Conservation (phyloP, 305 asterid genomes). For the Petunia hybrid region DNA sequence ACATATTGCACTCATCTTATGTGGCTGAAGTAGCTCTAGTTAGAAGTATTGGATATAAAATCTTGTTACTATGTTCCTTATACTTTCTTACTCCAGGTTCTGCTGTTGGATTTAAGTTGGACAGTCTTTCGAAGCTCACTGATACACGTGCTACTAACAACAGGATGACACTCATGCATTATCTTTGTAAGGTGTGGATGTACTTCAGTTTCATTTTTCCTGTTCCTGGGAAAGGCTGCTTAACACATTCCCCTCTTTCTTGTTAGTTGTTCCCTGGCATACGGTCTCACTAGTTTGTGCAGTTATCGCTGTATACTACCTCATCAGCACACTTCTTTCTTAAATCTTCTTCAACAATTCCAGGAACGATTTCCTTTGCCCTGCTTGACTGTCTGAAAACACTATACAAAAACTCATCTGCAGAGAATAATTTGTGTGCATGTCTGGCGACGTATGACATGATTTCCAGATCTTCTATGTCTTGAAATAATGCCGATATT, state of each 20-base stretch:
- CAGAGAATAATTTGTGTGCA: neutral
- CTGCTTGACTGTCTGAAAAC: neutral
- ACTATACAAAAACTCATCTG: neutral
- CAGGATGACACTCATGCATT: conserved; percentile 82
- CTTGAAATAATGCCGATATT: neutral
- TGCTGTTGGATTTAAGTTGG: conserved; percentile 80
- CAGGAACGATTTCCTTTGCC: neutral
- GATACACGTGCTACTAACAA: conserved; percentile 75
- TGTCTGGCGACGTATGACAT: neutral
- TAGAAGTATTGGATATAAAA: neutral
- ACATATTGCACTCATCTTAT: neutral
- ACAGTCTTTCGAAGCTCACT: conserved; percentile 74
- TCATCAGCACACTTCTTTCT: neutral
- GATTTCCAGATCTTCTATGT: neutral
- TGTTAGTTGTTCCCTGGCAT: neutral
- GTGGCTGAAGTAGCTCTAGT: neutral
- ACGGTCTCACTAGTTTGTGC: neutral
- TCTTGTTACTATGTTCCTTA: neutral
- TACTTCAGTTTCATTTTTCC: neutral
- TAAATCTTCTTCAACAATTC: neutral
- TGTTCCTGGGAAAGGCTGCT: neutral
- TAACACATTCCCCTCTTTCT: neutral
- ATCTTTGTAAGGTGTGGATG: conserved; percentile 74
- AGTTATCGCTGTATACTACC: neutral
- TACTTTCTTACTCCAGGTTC: conserved; percentile 50